These are phyloP conservation scores for Entomortierella chlamydospora DNA, from an alignment of 192 early-diverging fungal genomes.

Conservation along the genomic window DNA sequence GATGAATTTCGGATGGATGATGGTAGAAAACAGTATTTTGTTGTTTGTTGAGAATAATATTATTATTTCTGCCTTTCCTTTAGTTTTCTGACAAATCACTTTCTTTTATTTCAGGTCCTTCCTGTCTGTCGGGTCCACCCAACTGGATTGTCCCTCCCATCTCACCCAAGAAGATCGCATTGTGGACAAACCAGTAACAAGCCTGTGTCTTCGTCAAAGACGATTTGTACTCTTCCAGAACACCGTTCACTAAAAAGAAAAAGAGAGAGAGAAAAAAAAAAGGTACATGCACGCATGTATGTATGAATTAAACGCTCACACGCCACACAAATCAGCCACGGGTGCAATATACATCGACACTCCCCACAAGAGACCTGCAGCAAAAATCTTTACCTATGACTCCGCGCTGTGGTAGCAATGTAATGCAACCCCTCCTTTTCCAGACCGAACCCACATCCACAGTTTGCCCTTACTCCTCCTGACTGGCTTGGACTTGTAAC, in stretches of 20 bases:
- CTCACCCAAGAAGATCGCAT: slow-evolving; percentile 33
- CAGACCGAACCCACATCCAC: slow-evolving; percentile 28
- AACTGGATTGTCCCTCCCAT: too few species aligned
- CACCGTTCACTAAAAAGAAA: slow-evolving; percentile 19
- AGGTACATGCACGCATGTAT: not conserved
- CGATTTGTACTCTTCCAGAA: slow-evolving; percentile 17
- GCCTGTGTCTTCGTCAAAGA: slow-evolving; percentile 29
- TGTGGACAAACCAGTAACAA: slow-evolving; percentile 25
- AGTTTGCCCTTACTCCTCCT: slow-evolving; percentile 3
- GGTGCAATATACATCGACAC: not conserved
- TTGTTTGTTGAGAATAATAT: too few species aligned
- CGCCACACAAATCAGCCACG: not conserved
- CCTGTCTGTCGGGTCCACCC: too few species aligned
- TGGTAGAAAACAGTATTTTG: too few species aligned
- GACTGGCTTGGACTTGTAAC: not conserved
- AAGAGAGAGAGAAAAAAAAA: not conserved
- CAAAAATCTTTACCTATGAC: not conserved
- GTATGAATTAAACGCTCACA: too few species aligned
- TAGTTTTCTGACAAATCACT: too few species aligned
- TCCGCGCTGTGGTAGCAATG: slow-evolving; percentile 20
- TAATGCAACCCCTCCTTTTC: slow-evolving; percentile 27
- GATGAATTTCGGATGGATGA: too few species aligned
- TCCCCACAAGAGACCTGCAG: not conserved
- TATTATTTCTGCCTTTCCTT: too few species aligned
- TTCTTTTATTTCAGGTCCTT: not conserved